Percentiles rank a stretch among this genome's conserved stretches.
phyloP scores from a whole-genome alignment of 2,329 filamentous ascomycete genomes.

The Xylariaceae sp. region DNA sequence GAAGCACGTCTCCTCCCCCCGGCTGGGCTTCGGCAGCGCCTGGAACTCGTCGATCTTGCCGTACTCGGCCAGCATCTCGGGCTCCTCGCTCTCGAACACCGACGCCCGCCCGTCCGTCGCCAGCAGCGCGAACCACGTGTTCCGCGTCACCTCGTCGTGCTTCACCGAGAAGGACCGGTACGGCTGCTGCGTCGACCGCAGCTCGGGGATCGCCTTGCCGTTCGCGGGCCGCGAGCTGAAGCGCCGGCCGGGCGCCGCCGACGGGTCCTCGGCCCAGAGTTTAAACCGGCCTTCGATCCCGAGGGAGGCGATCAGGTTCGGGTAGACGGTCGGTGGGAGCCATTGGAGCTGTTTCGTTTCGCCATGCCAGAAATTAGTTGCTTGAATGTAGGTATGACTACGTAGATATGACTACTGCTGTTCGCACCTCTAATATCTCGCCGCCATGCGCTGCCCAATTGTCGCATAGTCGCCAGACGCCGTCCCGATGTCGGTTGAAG shows the following conservation, averaged over 20 bases:
- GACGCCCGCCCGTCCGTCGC: slow-evolving; percentile 75
- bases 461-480: slow-evolving; percentile 74
- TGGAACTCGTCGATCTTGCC: slow-evolving; percentile 68
- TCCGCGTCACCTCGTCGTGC: slow-evolving; percentile 68
- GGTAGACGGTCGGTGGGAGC: slow-evolving; percentile 85
- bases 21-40: slow-evolving; percentile 62
- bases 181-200: slow-evolving; percentile 54
- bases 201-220: slow-evolving; percentile 50
- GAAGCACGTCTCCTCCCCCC: slow-evolving; percentile 85
- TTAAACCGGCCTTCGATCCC: slow-evolving; percentile 86
- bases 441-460: slow-evolving; percentile 87
- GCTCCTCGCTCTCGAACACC: slow-evolving; percentile 79
- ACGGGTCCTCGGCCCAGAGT: slow-evolving; percentile 87
- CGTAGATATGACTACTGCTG: background rate
- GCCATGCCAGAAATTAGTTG: too few species aligned
- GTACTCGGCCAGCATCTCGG: slow-evolving; percentile 76
- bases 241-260: slow-evolving; percentile 70
- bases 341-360: slow-evolving; percentile 71
- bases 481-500: slow-evolving; percentile 77
- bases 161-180: slow-evolving; percentile 84
- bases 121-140: slow-evolving; percentile 81
- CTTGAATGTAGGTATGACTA: slow-evolving; percentile 18
- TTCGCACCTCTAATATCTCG: slow-evolving; percentile 75
- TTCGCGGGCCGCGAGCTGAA: slow-evolving; percentile 60
- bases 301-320: slow-evolving; percentile 77